Conservation (phyloP, 2,329 filamentous ascomycete genomes). For the Paecilomyces formosus region DNA sequence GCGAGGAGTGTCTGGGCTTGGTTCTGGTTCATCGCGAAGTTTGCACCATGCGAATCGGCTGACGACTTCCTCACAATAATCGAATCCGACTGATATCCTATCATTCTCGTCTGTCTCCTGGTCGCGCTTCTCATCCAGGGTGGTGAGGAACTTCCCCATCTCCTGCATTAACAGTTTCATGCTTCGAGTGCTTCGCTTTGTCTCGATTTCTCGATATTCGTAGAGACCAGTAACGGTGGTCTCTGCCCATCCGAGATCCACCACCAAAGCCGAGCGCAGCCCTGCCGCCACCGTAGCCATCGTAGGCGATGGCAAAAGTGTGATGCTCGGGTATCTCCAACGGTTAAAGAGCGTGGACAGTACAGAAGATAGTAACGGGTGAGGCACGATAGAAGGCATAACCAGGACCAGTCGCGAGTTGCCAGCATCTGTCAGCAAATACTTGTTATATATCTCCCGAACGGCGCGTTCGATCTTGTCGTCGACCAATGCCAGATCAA, state of each 20-base stretch:
- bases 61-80: constrained; percentile 74
- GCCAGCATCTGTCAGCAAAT: constrained; percentile 53
- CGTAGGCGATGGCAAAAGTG: constrained; percentile 69
- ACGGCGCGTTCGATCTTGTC: constrained; percentile 82
- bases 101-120: constrained; percentile 24
- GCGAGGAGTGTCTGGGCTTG: constrained; percentile 3
- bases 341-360: constrained; percentile 72
- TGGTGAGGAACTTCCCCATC: constrained; percentile 45
- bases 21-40: not conserved
- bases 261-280: constrained; percentile 72
- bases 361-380: constrained; percentile 66
- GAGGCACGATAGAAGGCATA: constrained; percentile 68
- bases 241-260: constrained; percentile 91
- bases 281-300: constrained; percentile 72
- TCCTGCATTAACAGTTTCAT: constrained; percentile 64
- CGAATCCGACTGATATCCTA: constrained; percentile 53
- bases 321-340: constrained; percentile 73
- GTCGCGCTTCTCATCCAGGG: constrained; percentile 12
- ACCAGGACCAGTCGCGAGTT: constrained; percentile 67
- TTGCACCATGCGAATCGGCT: constrained; percentile 72
- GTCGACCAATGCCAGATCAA: constrained; percentile 71
- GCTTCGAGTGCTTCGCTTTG: constrained; percentile 63
- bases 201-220: constrained; percentile 76
- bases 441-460: constrained; percentile 75
- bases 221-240: constrained; percentile 80